phyloP scores from a whole-genome alignment of 495 filamentous ascomycete genomes.

The Xylaria cubensis region DNA sequence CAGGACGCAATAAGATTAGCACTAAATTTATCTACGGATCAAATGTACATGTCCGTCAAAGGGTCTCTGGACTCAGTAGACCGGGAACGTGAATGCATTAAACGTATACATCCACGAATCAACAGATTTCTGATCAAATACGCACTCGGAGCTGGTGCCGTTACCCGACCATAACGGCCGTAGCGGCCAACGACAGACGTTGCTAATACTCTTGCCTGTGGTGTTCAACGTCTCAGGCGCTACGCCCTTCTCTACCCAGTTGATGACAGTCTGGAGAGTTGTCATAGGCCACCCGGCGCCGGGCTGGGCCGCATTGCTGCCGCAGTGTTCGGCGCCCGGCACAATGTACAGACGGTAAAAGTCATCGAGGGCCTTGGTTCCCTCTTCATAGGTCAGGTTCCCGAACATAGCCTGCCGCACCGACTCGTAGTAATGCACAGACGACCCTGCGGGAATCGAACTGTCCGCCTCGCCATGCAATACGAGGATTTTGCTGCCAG shows the following conservation, averaged over 20 bases:
- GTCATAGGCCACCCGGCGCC: conserved; percentile 53
- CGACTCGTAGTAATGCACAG: conserved; percentile 56
- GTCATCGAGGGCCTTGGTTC: conserved; percentile 48
- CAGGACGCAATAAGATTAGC: background rate
- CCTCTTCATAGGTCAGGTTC: conserved; percentile 39
- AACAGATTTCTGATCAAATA: conserved; percentile 50
- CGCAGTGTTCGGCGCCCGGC: conserved; percentile 60
- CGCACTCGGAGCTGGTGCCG: conserved; percentile 47
- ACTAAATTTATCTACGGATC: background rate
- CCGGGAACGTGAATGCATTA: conserved; percentile 32
- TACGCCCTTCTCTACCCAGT: conserved; percentile 59
- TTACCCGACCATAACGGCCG: conserved; percentile 51
- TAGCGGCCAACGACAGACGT: conserved; percentile 56
- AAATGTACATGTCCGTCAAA: background rate
- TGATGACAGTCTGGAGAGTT: conserved; percentile 52
- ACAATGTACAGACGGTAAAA: conserved; percentile 62
- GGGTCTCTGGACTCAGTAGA: conserved; percentile 23
- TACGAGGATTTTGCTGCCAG: conserved; percentile 60
- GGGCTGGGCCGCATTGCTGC: conserved; percentile 46
- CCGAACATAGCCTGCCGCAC: conserved; percentile 60
- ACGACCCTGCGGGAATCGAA: conserved; percentile 55
- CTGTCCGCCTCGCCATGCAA: conserved; percentile 60
- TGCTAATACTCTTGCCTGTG: conserved; percentile 49
- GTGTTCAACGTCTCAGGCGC: conserved; percentile 47
- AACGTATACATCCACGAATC: conserved; percentile 47